A percentile compares a stretch with the other conserved stretches of the same genome.
Evolutionary conservation across 1,284 basidiomycete species (phyloP).

Genomic region (Ustilago crameri): DNA sequence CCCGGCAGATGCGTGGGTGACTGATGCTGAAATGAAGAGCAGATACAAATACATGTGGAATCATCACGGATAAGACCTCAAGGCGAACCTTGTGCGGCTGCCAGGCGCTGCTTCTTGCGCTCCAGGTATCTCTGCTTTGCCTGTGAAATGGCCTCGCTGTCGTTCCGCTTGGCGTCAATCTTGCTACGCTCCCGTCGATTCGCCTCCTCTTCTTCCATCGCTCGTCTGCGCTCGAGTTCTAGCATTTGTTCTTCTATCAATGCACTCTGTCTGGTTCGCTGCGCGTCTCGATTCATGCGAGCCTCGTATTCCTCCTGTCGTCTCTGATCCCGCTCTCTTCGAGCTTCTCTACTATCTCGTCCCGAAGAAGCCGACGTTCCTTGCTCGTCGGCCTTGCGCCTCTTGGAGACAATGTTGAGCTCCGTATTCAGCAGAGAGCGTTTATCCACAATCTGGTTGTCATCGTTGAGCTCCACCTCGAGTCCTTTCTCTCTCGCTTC

Average conservation of each 20-base stretch:
- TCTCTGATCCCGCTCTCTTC: slow-evolving; percentile 29
- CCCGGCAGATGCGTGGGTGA: not conserved
- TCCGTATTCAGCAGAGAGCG: slow-evolving; percentile 90
- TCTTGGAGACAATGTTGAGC: slow-evolving; percentile 77
- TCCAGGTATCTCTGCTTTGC: slow-evolving; percentile 67
- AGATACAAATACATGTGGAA: slow-evolving; percentile 10
- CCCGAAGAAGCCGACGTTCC: not conserved
- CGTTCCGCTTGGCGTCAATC: slow-evolving; percentile 44
- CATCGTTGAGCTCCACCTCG: slow-evolving; percentile 94
- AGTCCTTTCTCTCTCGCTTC: slow-evolving; percentile 79
- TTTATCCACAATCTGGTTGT: slow-evolving; percentile 96
- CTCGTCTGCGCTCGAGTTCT: slow-evolving; percentile 44
- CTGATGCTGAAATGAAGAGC: not conserved
- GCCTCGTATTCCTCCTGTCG: slow-evolving; percentile 44
- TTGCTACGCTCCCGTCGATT: slow-evolving; percentile 20
- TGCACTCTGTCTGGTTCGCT: slow-evolving; percentile 44
- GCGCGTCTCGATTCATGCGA: slow-evolving; percentile 47
- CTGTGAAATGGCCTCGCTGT: slow-evolving; percentile 36
- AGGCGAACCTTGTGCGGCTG: slow-evolving; percentile 11
- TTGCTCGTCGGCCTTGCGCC: slow-evolving; percentile 10
- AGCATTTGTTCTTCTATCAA: slow-evolving; percentile 60
- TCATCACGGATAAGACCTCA: not conserved
- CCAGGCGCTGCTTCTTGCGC: slow-evolving; percentile 57
- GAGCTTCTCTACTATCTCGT: slow-evolving; percentile 12
- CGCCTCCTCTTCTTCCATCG: slow-evolving; percentile 35